Conservation (phyloP, 208 protist species). For the Giardia duodenalis region DNA sequence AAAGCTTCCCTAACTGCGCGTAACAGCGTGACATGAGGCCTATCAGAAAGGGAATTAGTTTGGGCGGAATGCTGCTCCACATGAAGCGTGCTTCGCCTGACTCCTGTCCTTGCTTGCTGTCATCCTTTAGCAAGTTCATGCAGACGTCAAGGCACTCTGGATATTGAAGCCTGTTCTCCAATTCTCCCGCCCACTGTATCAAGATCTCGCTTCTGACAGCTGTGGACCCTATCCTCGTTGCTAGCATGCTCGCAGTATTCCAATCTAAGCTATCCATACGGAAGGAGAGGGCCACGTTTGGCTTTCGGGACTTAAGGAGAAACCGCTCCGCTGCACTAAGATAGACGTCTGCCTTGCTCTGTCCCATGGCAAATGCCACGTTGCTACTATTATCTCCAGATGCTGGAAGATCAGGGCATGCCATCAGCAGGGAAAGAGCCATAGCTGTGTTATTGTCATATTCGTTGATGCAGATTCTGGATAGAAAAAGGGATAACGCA, state of each 20-base stretch:
- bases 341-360: background rate
- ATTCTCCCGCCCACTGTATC: slow-evolving; percentile 18
- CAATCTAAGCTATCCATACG: slow-evolving; percentile 21
- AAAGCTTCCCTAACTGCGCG: background rate
- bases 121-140: background rate
- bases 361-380: background rate
- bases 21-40: background rate
- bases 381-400: no score
- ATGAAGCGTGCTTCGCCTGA: background rate
- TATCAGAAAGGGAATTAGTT: slow-evolving; percentile 5
- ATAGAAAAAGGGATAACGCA: background rate
- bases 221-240: background rate
- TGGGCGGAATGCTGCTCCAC: background rate
- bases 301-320: background rate
- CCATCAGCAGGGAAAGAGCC: background rate
- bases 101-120: background rate
- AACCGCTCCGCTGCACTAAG: background rate
- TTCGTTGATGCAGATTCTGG: background rate
- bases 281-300: background rate
- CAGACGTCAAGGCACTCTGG: slow-evolving; percentile 5
- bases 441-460: background rate
- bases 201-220: slow-evolving; percentile 18
- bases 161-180: slow-evolving; percentile 9
- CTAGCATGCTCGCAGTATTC: slow-evolving; percentile 6
- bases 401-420: background rate